phyloP scores from a whole-genome alignment of 805 yeast genomes.

The Starmerella powellii region DNA sequence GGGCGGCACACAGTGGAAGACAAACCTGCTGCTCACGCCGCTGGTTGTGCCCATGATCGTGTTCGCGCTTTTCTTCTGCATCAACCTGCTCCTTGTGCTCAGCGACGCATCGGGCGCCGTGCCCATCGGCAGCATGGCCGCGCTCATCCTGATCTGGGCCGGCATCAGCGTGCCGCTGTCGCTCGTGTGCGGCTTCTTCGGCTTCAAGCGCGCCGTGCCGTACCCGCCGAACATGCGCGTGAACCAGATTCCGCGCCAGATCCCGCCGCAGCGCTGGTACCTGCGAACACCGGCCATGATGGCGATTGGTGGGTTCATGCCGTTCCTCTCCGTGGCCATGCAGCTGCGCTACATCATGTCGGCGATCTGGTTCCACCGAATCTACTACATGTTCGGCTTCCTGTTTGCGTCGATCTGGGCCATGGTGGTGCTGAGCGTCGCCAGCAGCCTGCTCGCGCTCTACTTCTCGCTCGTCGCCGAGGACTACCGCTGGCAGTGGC shows the following conservation, averaged over 20 bases:
- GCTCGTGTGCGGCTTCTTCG: slow-evolving; percentile 66
- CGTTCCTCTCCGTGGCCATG: slow-evolving; percentile 88
- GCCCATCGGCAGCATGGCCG: slow-evolving; percentile 80
- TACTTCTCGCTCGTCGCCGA: slow-evolving; percentile 81
- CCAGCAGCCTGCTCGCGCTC: slow-evolving; percentile 67
- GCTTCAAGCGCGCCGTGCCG: slow-evolving; percentile 47
- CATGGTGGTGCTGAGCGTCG: slow-evolving; percentile 67
- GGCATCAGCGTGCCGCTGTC: slow-evolving; percentile 75
- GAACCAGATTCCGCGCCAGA: slow-evolving; percentile 92
- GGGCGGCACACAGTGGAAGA: slow-evolving; percentile 86
- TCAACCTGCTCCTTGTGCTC: slow-evolving; percentile 71
- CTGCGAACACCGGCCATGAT: slow-evolving; percentile 55
- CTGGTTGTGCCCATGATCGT: slow-evolving; percentile 69
- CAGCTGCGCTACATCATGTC: slow-evolving; percentile 87
- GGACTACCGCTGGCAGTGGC: slow-evolving; percentile 97
- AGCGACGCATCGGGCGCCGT: slow-evolving; percentile 87
- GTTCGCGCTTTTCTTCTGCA: slow-evolving; percentile 48
- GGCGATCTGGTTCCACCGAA: slow-evolving; percentile 85
- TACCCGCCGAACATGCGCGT: slow-evolving; percentile 67
- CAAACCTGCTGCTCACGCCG: slow-evolving; percentile 74
- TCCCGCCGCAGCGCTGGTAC: slow-evolving; percentile 83
- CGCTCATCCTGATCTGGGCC: slow-evolving; percentile 75
- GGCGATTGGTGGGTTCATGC: slow-evolving; percentile 76
- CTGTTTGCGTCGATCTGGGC: slow-evolving; percentile 75
- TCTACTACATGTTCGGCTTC: slow-evolving; percentile 96